Conservation (phyloP, 306 rosid genomes). For the Trifolium fragiferum region DNA sequence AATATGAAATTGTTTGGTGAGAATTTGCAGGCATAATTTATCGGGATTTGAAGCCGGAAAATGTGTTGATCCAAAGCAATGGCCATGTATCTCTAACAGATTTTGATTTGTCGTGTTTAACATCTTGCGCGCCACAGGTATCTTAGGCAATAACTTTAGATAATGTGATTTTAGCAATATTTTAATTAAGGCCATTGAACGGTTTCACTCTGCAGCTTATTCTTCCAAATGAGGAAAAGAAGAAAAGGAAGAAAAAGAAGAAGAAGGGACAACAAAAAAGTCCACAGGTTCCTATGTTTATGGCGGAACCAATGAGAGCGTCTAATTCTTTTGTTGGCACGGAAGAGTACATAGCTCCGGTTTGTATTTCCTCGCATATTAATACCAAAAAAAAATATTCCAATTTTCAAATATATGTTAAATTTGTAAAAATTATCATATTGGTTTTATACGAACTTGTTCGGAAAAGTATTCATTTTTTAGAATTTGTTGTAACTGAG, state of each 20-base stretch:
- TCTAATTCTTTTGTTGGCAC: slow-evolving; percentile 99
- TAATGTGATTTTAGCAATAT: slow-evolving; percentile 21
- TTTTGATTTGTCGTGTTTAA: slow-evolving; percentile 91
- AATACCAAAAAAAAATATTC: slow-evolving; percentile 8
- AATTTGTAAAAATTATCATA: background rate
- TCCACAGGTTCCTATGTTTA: slow-evolving; percentile 73
- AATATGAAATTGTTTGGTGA: slow-evolving; percentile 33
- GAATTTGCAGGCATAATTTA: slow-evolving; percentile 79
- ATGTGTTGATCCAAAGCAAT: slow-evolving; percentile 75
- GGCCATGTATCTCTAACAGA: slow-evolving; percentile 90
- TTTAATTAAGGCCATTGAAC: background rate
- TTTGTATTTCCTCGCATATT: slow-evolving; percentile 47
- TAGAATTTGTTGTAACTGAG: slow-evolving; percentile 35
- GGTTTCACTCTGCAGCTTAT: slow-evolving; percentile 65
- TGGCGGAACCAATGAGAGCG: slow-evolving; percentile 99
- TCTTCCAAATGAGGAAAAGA: slow-evolving; percentile 68
- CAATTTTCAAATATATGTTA: background rate
- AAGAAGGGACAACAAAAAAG: slow-evolving; percentile 50
- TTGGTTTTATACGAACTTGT: slow-evolving; percentile 13
- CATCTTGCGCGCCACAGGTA: slow-evolving; percentile 95
- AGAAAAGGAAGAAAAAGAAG: slow-evolving; percentile 47
- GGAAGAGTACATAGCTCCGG: slow-evolving; percentile 99
- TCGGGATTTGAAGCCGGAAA: slow-evolving; percentile 96
- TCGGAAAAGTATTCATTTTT: slow-evolving; percentile 10
- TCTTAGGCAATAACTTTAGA: background rate